phyloP scores from a whole-genome alignment of 108 stramenopile species.

The Mediolabrus comicus region DNA sequence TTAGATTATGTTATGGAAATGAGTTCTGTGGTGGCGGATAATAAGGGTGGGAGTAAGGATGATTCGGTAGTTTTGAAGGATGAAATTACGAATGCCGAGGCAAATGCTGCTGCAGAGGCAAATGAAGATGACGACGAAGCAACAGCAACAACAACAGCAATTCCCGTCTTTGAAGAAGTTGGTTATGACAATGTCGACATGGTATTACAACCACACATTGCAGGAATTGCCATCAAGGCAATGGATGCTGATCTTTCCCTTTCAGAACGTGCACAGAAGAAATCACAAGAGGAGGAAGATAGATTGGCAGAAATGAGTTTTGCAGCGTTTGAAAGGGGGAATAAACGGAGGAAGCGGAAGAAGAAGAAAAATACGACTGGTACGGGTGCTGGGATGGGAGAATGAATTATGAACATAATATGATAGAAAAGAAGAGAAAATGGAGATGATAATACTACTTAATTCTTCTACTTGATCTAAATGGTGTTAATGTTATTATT shows the following conservation, averaged over 20 bases:
- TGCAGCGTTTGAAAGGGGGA: conserved; percentile 77
- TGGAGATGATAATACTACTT: too few relatives aligned
- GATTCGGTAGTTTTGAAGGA: conserved; percentile 8
- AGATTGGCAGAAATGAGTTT: conserved; percentile 76
- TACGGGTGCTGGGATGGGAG: background rate
- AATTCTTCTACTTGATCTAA: too few relatives aligned
- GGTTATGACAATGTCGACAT: conserved; percentile 83
- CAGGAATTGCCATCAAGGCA: conserved; percentile 79
- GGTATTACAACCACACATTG: conserved; percentile 78
- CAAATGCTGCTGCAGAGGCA: conserved; percentile 22
- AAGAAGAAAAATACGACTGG: conserved; percentile 48
- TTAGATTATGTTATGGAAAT: conserved; percentile 64
- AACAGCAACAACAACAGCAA: conserved; percentile 25
- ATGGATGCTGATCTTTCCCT: conserved; percentile 66
- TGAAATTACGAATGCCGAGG: conserved; percentile 15
- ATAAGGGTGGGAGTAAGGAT: conserved; percentile 53
- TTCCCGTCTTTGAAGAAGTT: conserved; percentile 62
- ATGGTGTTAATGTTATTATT: too few relatives aligned
- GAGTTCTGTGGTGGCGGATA: conserved; percentile 46
- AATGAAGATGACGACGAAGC: conserved; percentile 25
- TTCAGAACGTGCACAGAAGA: conserved; percentile 44
- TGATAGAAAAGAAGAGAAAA: too few relatives aligned
- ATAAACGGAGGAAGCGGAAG: conserved; percentile 72
- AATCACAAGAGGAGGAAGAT: conserved; percentile 57
- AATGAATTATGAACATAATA: background rate